Evolutionary conservation across 2,329 filamentous ascomycete genomes (phyloP).

Genomic region (Talaromyces sp.): DNA sequence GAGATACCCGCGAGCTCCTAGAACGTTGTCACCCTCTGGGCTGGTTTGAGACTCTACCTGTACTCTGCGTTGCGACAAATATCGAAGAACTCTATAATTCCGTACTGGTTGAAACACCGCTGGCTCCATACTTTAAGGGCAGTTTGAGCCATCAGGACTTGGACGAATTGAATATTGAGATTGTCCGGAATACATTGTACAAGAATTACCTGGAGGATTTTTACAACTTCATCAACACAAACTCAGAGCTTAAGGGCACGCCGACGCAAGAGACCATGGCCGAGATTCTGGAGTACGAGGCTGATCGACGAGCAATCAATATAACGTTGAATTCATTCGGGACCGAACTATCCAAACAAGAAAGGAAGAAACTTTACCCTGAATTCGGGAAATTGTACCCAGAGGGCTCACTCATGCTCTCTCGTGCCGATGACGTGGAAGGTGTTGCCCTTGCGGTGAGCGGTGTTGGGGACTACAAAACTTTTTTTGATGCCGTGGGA

Average conservation of each 20-base stretch:
- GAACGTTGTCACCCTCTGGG: conserved; percentile 95
- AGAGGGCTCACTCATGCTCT: conserved; percentile 92
- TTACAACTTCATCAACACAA: conserved; percentile 85
- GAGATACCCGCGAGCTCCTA: conserved; percentile 90
- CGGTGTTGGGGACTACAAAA: conserved; percentile 88
- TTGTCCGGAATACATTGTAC: conserved; percentile 96
- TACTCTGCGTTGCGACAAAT: conserved; percentile 95
- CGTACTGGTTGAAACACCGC: conserved; percentile 90
- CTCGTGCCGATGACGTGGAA: conserved; percentile 89
- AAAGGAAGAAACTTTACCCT: conserved; percentile 95
- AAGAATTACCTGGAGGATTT: conserved; percentile 99
- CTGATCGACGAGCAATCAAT: conserved; percentile 94
- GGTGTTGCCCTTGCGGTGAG: conserved; percentile 91
- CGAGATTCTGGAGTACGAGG: conserved; percentile 94
- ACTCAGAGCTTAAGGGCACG: conserved; percentile 80
- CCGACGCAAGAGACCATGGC: conserved; percentile 93
- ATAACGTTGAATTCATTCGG: conserved; percentile 99
- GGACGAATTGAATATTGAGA: conserved; percentile 98
- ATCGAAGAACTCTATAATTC: conserved; percentile 99
- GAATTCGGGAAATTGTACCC: conserved; percentile 87
- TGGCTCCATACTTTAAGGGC: conserved; percentile 96
- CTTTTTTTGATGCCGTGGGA: conserved; percentile 89
- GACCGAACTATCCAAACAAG: conserved; percentile 88
- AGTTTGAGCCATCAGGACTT: conserved; percentile 93
- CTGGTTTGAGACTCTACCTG: conserved; percentile 99